A percentile compares a stretch with the other conserved stretches of the same genome.
Evolutionary conservation across 192 early-diverging fungal species (phyloP).

Genomic region (Rhizoclosmatium globosum): DNA sequence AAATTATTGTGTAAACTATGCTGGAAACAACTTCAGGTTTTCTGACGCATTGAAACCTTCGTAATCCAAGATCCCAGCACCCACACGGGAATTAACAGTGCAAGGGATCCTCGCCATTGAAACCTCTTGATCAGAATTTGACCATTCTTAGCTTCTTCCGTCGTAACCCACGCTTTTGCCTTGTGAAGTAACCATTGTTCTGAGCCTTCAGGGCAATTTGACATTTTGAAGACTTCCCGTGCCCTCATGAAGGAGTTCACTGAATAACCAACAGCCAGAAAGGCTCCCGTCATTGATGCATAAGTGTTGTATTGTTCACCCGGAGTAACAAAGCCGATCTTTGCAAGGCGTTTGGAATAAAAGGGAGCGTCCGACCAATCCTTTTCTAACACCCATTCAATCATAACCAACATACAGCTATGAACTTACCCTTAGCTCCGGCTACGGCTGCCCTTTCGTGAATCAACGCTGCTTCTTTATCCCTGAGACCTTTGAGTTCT

Average conservation of each 20-base stretch:
- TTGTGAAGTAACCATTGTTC: not conserved
- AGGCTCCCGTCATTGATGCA: not conserved
- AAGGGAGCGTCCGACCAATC: constrained; percentile 7
- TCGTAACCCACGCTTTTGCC: not conserved
- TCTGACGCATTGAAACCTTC: not conserved
- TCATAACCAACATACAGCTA: not conserved
- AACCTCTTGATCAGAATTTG: not conserved
- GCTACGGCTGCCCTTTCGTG: not conserved
- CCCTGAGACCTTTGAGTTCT: not conserved
- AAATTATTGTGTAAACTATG: too few relatives aligned
- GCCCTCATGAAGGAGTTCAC: constrained; percentile 8
- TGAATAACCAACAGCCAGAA: not conserved
- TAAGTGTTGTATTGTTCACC: constrained; percentile 5
- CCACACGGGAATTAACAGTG: not conserved
- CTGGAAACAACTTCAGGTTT: not conserved
- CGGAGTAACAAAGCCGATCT: constrained; percentile 7
- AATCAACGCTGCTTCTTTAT: not conserved
- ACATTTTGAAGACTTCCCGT: constrained; percentile 4
- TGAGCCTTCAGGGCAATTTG: not conserved
- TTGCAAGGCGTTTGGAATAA: constrained; percentile 7
- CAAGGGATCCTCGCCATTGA: not conserved
- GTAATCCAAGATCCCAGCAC: not conserved
- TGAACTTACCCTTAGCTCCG: not conserved
- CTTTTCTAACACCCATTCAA: not conserved
- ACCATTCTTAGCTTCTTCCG: not conserved